These are phyloP conservation scores for Diaporthe capsici DNA, from an alignment of 2,329 filamentous ascomycete genomes.

Conservation along the genomic window DNA sequence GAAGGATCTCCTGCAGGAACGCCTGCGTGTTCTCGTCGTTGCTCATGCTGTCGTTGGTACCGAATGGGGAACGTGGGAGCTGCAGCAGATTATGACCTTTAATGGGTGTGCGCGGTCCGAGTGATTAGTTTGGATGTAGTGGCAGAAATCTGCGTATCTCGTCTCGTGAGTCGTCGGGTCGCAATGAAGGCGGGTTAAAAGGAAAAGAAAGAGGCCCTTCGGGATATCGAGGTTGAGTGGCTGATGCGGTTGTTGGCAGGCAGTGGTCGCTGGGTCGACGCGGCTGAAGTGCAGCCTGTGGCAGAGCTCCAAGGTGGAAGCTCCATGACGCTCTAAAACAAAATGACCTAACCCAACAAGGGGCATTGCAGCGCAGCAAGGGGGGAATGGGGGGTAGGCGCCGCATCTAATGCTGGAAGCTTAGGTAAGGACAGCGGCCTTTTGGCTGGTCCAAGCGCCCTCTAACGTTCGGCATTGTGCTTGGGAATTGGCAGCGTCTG, in stretches of 20 bases:
- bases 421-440: conserved; percentile 34
- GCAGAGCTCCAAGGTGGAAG: conserved; percentile 34
- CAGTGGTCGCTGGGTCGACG: conserved; percentile 49
- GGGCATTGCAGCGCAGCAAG: background rate
- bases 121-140: background rate
- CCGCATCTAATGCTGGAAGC: background rate
- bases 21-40: conserved; percentile 90
- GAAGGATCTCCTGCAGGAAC: conserved; percentile 72
- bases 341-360: conserved; percentile 24
- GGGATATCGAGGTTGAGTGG: conserved; percentile 35
- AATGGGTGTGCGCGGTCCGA: background rate
- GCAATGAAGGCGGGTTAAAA: background rate
- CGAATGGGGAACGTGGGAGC: conserved; percentile 28
- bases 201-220: conserved; percentile 16
- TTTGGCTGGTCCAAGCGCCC: conserved; percentile 37
- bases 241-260: conserved; percentile 41
- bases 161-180: background rate
- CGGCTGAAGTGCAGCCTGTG: conserved; percentile 60
- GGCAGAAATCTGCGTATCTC: background rate
- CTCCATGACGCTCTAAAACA: conserved; percentile 31
- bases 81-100: background rate
- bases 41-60: conserved; percentile 65
- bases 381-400: background rate
- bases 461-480: conserved; percentile 35
- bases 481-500: conserved; percentile 42